Evolutionary conservation across 2,329 filamentous ascomycete species (phyloP), one percentile per base, ranked within the genome.

Genomic region (Fonsecaea multimorphosa): DNA sequence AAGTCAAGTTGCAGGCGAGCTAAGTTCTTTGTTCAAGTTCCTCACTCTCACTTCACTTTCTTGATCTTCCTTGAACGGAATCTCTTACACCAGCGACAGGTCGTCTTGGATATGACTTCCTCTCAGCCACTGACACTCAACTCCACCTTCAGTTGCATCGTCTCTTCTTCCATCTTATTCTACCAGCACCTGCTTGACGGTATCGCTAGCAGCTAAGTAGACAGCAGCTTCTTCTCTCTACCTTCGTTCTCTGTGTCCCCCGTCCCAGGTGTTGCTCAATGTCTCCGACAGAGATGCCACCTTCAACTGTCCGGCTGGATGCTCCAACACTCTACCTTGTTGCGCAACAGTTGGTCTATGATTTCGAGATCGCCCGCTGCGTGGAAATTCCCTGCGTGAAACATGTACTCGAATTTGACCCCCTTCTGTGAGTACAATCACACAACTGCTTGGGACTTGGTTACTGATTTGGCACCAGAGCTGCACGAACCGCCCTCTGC

Each of bases 401-500:
- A n/a, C n/a, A n/a, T n/a, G n/a, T n/a, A n/a, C n/a, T n/a, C n/a
- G n/a, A 11, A 46, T 46, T 7, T 19, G 7, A 11, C 40, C n/a
- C 22, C 40, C 1, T 22, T 9, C 40, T 22, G 40, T 46, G 19
- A 46, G 40, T 9, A 22, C 11, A 4, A 46, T 8, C 40, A n/a
- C 22, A 46, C 40, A 22, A 46, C 40, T 46, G 40, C 40, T 58
- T 16, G 38, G 55, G 22, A n/a, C 31, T 32, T 12, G n/a, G 34
- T 46, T 7, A 38, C 44, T 8, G 44, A 24, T 12, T n/a, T 46
- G 12, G 3, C 32, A n/a, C 36, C 36, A 58, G 55, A n/a, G 4
- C 24, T 29, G 55, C 55, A 58, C 36, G 22, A n/a, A 11, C 7
- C 14, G 57, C 60, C 24, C 60, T 63, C 11, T 38, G 22, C 22